A percentile compares a stretch with the other conserved stretches of the same genome.
phyloP scores from a whole-genome alignment of 2,329 filamentous ascomycete genomes.

The Diaporthe ampelina region DNA sequence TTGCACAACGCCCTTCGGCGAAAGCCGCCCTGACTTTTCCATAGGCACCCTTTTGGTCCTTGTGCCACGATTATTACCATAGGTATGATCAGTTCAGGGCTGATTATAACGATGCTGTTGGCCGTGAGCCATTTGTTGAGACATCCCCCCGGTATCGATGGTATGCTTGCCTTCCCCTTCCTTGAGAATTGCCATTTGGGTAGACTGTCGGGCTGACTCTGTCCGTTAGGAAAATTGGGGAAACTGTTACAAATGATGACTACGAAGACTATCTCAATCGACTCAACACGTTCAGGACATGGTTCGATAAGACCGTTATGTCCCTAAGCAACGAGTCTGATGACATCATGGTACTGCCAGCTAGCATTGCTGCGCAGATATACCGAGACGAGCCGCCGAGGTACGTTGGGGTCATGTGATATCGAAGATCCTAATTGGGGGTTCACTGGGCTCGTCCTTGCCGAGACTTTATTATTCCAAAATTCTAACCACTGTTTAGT shows the following conservation, averaged over 20 bases:
- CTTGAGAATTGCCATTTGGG: background rate
- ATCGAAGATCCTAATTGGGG: no score
- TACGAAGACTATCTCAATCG: conserved; percentile 26
- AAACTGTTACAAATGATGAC: conserved; percentile 31
- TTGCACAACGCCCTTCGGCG: background rate
- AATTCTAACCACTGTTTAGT: conserved; percentile 13
- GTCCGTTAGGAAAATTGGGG: conserved; percentile 14
- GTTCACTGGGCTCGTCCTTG: background rate
- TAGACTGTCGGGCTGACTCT: background rate
- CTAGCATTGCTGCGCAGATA: conserved; percentile 1
- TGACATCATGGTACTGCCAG: conserved; percentile 34
- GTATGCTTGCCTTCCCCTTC: background rate
- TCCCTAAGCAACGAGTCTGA: background rate
- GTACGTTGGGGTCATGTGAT: conserved; percentile 15
- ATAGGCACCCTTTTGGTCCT: conserved; percentile 38
- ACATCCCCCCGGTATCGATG: conserved; percentile 24
- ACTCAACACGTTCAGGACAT: conserved; percentile 33
- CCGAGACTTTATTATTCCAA: background rate
- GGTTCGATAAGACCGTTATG: conserved; percentile 37
- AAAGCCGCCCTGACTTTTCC: background rate
- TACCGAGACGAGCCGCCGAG: conserved; percentile 33
- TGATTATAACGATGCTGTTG: conserved; percentile 31
- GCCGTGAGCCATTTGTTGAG: conserved; percentile 36
- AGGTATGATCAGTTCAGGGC: conserved; percentile 23
- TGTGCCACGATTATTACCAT: conserved; percentile 36